Conservation (phyloP, 2,329 filamentous ascomycete species). For the Hypoxylon sp. region DNA sequence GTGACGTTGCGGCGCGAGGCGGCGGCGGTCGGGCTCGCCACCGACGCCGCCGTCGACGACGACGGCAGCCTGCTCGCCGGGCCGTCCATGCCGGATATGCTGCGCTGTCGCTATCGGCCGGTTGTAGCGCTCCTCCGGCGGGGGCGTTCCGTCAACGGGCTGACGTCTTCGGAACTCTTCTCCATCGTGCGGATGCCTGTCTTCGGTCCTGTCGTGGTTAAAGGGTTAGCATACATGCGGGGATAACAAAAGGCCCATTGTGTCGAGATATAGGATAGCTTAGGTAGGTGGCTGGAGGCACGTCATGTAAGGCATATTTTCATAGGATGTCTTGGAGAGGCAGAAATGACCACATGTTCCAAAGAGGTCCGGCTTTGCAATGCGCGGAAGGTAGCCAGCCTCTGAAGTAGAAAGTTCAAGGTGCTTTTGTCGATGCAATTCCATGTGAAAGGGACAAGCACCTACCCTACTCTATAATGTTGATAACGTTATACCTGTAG, state of each 20-base stretch:
- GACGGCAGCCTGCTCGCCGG: constrained; percentile 38
- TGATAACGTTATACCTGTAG: no score
- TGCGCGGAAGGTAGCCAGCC: background rate
- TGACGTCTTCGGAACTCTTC: constrained; percentile 27
- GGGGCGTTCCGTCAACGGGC: constrained; percentile 33
- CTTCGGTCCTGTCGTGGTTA: constrained; percentile 5
- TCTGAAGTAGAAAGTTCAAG: background rate
- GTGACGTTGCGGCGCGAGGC: constrained; percentile 25
- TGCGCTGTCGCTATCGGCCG: constrained; percentile 39
- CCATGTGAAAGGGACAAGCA: background rate
- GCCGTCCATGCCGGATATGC: constrained; percentile 43
- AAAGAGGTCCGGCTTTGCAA: constrained; percentile 4
- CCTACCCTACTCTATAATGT: no score
- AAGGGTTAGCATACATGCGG: constrained; percentile 5
- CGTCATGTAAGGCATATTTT: constrained; percentile 7
- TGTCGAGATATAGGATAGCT: constrained; percentile 9
- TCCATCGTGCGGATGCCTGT: constrained; percentile 27
- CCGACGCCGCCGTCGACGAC: constrained; percentile 28
- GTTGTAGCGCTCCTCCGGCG: constrained; percentile 27
- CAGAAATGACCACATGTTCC: no score
- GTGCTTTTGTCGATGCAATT: background rate
- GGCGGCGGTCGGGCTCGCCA: constrained; percentile 13
- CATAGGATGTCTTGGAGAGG: constrained; percentile 25
- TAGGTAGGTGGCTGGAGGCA: no score
- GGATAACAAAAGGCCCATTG: constrained; percentile 27